A percentile compares a stretch with the other conserved stretches of the same genome.
Conservation (phyloP, 495 filamentous ascomycete genomes). For the Aspergillus indologenus region DNA sequence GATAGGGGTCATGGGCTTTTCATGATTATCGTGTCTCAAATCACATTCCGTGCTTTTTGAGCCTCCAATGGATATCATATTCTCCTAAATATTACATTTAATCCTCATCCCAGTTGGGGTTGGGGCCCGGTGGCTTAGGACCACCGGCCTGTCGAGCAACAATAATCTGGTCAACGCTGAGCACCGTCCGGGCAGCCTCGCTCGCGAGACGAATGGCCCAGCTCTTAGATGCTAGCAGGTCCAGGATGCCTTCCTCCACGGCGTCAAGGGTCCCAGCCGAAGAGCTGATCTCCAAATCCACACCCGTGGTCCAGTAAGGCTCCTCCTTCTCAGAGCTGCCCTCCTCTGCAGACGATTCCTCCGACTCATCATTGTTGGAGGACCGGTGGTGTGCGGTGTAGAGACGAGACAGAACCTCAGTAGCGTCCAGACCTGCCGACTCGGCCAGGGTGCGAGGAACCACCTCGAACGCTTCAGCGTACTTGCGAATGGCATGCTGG, state of each 20-base stretch:
- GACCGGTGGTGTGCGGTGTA: conserved; percentile 85
- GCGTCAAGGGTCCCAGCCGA: conserved; percentile 80
- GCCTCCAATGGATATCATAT: conserved; percentile 2
- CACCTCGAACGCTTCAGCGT: conserved; percentile 95
- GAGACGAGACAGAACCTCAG: conserved; percentile 84
- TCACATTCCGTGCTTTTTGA: conserved; percentile 16
- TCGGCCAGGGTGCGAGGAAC: conserved; percentile 91
- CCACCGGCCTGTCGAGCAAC: conserved; percentile 96
- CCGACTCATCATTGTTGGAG: conserved; percentile 25
- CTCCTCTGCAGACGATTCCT: conserved; percentile 32
- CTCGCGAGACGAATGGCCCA: conserved; percentile 97
- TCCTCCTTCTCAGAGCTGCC: conserved; percentile 51
- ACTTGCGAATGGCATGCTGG: conserved; percentile 96
- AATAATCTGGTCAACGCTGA: conserved; percentile 99
- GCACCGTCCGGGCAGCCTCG: conserved; percentile 87
- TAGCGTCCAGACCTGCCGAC: conserved; percentile 91
- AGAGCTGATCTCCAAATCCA: conserved; percentile 88
- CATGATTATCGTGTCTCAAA: conserved; percentile 24
- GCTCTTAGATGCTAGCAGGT: conserved; percentile 84
- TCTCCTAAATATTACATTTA: conserved; percentile 36
- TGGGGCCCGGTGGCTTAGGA: conserved; percentile 91
- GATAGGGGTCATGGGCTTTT: conserved; percentile 11
- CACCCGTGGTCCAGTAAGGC: conserved; percentile 82
- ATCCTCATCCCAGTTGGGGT: conserved; percentile 98
- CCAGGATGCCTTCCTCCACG: conserved; percentile 85